Evolutionary conservation across 2,329 filamentous ascomycete species (phyloP), one percentile per base, ranked within the genome.

Genomic region (Metarhizium humberi): DNA sequence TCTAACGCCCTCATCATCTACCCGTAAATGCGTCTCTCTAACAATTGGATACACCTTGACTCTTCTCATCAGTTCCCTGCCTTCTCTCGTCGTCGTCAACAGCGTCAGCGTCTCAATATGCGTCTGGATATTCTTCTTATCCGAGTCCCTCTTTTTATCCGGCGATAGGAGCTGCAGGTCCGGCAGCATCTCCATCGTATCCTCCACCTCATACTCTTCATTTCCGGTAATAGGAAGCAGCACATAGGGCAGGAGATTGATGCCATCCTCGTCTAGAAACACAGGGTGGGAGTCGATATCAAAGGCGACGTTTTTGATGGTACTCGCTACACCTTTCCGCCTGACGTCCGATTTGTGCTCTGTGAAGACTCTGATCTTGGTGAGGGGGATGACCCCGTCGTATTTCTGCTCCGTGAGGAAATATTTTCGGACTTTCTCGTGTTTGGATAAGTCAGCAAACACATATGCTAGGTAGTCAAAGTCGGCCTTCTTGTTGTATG

Each of bases 391-490:
- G 14, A 96, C 82, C 1, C 75, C 77, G 67, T 96, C 91, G 69
- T 95, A 92, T 1, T 81, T 73, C 67, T 95, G 88, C 54, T 81
- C 77, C 14, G 78, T 80, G 5, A 90, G 78, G 61, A 96, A 88
- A 73, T 94, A 90, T 52, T 81, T 77, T 34, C 90, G 81, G 20
- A 91, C 83, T 60, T 88, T 81, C 40, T 83, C 77, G 64, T 92
- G 86, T 71, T 91, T 95, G 51, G 91, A 87, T 10, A 99, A 78
- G 69, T 99, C 92, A 45, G 94, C 92, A 68, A 99, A 95, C 55
- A 96, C 78, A 67, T 97, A 99, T 46, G 91, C 85, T 29, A 99
- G 81, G 71, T 97, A 96, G 73, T 99, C 91, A 69, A 85, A 97
- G 71, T 92, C 81, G 57, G 91, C 91, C 30, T 87, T 70, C 66